Conservation (phyloP, 2,329 filamentous ascomycete genomes). For the Epichloe sp. region DNA sequence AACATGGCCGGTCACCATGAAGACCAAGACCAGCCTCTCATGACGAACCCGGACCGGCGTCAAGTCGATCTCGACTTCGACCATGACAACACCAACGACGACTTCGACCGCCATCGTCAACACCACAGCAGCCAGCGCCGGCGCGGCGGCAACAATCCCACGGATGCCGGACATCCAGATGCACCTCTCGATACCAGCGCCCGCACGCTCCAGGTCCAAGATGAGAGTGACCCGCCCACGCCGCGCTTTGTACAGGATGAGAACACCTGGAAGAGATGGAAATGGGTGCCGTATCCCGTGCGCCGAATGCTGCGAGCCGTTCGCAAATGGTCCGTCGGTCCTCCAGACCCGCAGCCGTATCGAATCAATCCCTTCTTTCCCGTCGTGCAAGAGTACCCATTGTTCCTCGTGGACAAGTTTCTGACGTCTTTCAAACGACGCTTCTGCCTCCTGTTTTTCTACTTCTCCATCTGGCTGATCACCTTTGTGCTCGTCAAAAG, state of each 20-base stretch:
- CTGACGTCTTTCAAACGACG: slow-evolving; percentile 48
- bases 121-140: slow-evolving; percentile 5
- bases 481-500: slow-evolving; percentile 57
- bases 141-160: background rate
- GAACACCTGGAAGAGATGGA: slow-evolving; percentile 31
- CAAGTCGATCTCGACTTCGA: slow-evolving; percentile 15
- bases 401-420: slow-evolving; percentile 47
- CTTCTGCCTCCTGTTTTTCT: slow-evolving; percentile 42
- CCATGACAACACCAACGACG: slow-evolving; percentile 2
- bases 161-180: slow-evolving; percentile 24
- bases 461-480: slow-evolving; percentile 54
- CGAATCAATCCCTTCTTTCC: slow-evolving; percentile 50
- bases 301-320: slow-evolving; percentile 31
- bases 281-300: slow-evolving; percentile 45
- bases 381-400: slow-evolving; percentile 51
- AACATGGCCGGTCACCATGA: slow-evolving; percentile 19
- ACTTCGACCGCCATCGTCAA: background rate
- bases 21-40: slow-evolving; percentile 26
- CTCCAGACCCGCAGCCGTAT: slow-evolving; percentile 33
- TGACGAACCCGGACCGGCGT: slow-evolving; percentile 22
- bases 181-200: slow-evolving; percentile 24
- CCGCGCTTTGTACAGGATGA: slow-evolving; percentile 49
- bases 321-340: slow-evolving; percentile 41
- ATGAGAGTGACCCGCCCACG: slow-evolving; percentile 30
- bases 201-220: slow-evolving; percentile 31